Evolutionary conservation across 2,329 filamentous ascomycete genomes (phyloP), one percentile per base, ranked within the genome.

Genomic region (Colletotrichum musicola): DNA sequence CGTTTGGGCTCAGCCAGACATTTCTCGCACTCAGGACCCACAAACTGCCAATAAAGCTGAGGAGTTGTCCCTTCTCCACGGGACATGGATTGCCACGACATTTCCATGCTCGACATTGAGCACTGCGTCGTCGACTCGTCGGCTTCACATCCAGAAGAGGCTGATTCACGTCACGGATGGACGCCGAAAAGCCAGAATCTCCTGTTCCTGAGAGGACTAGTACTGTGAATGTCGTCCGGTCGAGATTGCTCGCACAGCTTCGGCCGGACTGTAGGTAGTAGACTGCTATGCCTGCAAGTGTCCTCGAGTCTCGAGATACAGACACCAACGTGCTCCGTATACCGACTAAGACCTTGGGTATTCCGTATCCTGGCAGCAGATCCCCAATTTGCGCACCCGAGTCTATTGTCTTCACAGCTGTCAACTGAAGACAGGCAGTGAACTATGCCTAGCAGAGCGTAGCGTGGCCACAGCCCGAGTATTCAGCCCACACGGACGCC

Each of bases 381-480:
- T 68, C 60, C 40, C 54, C 64, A 59, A 47, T 64, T 64, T 54
- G 49, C 59, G 61, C 64, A 59, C 65, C 49, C 35, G 64, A 62
- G 59, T 64, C 50, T 56, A 25, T 53, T 64, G 64, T 68, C 54
- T 68, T 68, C 54, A 58, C 61, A 59, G 61, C 65, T 59, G 61
- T 59, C 61, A 64, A 59, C 54, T 59, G 18, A 50, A 64, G 55
- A 54, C 20, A 30, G 47, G 50, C 20, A 9, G 49, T 30, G 20
- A 64, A 47, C 65, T 68, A 68, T 68, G 47, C 65, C 65, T 59
- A 64, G 65, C 54, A 59, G 47, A 68, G 65, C 54, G 16, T 65
- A 68, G 65, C 54, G 54, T 42, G 13, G 47, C 47, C 18, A 35
- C 47, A 42, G 27, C 47, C 27, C 35, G 51, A 50, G 47, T 40